These are phyloP conservation scores for Panellus pusillus DNA, from an alignment of 768 basidiomycete genomes.

Conservation along the genomic window DNA sequence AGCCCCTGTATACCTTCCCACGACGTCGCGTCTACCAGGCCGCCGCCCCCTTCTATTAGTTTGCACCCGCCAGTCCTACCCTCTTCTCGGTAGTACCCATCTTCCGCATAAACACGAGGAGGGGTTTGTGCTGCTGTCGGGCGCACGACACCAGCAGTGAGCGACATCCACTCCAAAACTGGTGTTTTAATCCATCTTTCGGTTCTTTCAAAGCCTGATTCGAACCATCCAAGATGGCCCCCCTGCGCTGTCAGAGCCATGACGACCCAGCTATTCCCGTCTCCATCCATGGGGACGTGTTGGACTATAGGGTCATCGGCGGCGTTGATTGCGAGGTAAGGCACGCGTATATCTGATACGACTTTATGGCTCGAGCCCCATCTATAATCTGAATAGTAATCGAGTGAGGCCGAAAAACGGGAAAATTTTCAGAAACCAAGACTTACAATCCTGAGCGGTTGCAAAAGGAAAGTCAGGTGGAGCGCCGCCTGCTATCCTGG, in stretches of 20 bases:
- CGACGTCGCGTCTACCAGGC: slow-evolving; percentile 51
- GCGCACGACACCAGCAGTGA: slow-evolving; percentile 52
- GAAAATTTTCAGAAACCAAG: not conserved
- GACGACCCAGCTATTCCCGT: slow-evolving; percentile 52
- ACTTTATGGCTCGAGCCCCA: slow-evolving; percentile 62
- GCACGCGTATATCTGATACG: slow-evolving; percentile 61
- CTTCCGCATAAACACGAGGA: slow-evolving; percentile 40
- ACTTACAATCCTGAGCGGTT: slow-evolving; percentile 38
- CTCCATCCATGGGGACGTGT: slow-evolving; percentile 57
- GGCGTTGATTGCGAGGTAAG: slow-evolving; percentile 74
- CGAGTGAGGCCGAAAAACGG: not conserved
- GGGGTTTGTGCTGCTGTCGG: slow-evolving; percentile 27
- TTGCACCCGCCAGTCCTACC: slow-evolving; percentile 58
- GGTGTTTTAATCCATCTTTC: slow-evolving; percentile 72
- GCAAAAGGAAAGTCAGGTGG: slow-evolving; percentile 52
- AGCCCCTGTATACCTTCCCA: slow-evolving; percentile 59
- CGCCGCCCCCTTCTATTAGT: slow-evolving; percentile 53
- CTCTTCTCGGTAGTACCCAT: slow-evolving; percentile 63
- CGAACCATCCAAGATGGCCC: slow-evolving; percentile 86
- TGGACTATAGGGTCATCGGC: slow-evolving; percentile 77
- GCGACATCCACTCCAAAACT: slow-evolving; percentile 69
- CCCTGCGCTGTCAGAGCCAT: slow-evolving; percentile 65
- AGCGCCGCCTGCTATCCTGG: slow-evolving; percentile 69
- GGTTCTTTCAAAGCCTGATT: slow-evolving; percentile 40
- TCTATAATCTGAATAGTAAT: slow-evolving; percentile 32